Percentiles rank a stretch among this genome's conserved stretches.
Evolutionary conservation across 2,329 filamentous ascomycete genomes (phyloP).

Genomic region (Fusarium transvaalense): DNA sequence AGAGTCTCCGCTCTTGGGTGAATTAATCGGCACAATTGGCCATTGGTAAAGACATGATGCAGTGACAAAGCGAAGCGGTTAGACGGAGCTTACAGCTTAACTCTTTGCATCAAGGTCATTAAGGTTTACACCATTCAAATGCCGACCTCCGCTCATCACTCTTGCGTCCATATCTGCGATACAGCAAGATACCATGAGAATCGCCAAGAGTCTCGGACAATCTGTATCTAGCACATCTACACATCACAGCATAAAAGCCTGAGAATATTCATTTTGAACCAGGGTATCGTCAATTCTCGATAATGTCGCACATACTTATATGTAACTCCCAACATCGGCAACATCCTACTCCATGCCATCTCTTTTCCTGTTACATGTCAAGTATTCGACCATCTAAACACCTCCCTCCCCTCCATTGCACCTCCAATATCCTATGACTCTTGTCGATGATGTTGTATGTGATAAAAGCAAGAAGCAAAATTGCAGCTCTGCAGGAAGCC

Average conservation of each 20-base stretch:
- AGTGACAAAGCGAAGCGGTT: conserved; percentile 4
- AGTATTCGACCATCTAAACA: conserved; percentile 8
- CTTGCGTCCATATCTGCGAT: neutral
- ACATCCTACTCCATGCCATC: conserved; percentile 12
- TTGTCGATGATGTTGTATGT: conserved; percentile 26
- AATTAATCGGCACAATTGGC: conserved; percentile 34
- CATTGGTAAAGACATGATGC: conserved; percentile 21
- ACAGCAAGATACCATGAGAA: neutral
- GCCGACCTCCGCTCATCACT: neutral
- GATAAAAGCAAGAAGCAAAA: conserved; percentile 43
- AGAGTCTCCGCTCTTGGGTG: conserved; percentile 34
- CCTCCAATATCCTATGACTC: conserved; percentile 28
- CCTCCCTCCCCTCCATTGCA: conserved; percentile 2
- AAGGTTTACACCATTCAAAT: neutral
- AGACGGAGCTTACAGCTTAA: neutral
- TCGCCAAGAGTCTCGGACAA: neutral
- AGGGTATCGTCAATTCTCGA: conserved; percentile 41
- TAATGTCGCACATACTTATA: conserved; percentile 32
- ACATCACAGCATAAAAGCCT: neutral
- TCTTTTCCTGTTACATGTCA: conserved; percentile 12
- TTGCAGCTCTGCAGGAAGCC: conserved; percentile 38
- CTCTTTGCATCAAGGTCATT: neutral
- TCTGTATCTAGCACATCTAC: no score
- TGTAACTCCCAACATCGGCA: conserved; percentile 18
- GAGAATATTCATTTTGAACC: neutral